Evolutionary conservation across 2,329 filamentous ascomycete species (phyloP).

Genomic region (Cytospora paraplurivora): DNA sequence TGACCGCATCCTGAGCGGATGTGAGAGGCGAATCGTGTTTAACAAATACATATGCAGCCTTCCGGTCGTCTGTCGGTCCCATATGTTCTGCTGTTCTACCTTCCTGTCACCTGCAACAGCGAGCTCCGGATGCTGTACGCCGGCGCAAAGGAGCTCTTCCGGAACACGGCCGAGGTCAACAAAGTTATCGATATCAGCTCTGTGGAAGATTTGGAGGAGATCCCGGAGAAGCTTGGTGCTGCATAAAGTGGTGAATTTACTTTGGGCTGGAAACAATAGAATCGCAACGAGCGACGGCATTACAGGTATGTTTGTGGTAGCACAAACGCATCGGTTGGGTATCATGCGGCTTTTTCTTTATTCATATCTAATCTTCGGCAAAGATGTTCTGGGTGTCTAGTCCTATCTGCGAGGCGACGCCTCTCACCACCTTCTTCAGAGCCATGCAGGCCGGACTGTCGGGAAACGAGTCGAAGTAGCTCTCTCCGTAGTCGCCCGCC

Average conservation of each 20-base stretch:
- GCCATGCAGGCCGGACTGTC: conserved; percentile 89
- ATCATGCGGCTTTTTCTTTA: conserved; percentile 17
- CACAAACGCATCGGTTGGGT: conserved; percentile 22
- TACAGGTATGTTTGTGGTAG: not conserved
- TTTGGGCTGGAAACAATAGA: not conserved
- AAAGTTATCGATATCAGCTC: conserved; percentile 82
- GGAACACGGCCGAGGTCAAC: conserved; percentile 88
- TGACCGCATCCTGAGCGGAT: conserved; percentile 2
- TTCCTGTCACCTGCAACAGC: conserved; percentile 87
- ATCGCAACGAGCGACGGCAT: not conserved
- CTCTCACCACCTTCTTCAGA: conserved; percentile 76
- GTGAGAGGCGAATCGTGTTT: not conserved
- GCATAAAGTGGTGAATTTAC: conserved; percentile 31
- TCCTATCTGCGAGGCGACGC: conserved; percentile 67
- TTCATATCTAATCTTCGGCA: conserved; percentile 41
- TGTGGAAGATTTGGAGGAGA: conserved; percentile 78
- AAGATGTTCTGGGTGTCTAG: conserved; percentile 59
- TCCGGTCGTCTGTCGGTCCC: conserved; percentile 86
- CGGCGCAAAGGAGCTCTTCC: conserved; percentile 92
- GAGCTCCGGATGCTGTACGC: conserved; percentile 93
- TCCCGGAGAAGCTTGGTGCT: conserved; percentile 64
- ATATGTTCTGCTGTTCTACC: conserved; percentile 93
- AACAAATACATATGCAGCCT: conserved; percentile 51
- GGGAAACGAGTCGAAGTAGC: conserved; percentile 90
- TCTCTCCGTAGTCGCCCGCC: conserved; percentile 97